Evolutionary conservation across 164 flowering plant genomes (phyloP).

Genomic region (Stephania cephalantha): DNA sequence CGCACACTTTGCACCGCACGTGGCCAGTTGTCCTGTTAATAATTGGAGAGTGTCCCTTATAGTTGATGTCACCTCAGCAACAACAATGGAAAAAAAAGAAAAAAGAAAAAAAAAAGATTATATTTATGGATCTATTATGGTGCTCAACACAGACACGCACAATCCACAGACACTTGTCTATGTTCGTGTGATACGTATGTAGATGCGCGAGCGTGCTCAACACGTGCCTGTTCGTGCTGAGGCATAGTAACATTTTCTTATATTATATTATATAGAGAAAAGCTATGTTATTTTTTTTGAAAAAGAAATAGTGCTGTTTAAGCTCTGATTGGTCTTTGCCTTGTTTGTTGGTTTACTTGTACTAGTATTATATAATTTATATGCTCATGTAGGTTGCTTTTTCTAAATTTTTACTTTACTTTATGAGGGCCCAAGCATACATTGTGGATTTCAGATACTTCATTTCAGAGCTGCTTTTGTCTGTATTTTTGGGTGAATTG

Average conservation of each 20-base stretch:
- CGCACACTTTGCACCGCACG: neutral
- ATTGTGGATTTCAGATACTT: slow-evolving; percentile 4
- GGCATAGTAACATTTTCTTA: too few relatives aligned
- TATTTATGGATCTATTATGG: too few relatives aligned
- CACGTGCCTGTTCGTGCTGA: too few relatives aligned
- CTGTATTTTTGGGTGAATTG: neutral
- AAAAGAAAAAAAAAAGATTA: too few relatives aligned
- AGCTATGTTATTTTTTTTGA: neutral
- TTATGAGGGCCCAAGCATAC: neutral
- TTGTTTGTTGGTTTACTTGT: neutral
- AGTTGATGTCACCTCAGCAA: neutral
- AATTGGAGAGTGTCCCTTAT: neutral
- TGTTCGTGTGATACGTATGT: too few relatives aligned
- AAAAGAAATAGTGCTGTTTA: neutral
- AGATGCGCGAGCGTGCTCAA: too few relatives aligned
- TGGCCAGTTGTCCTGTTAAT: slow-evolving; percentile 3
- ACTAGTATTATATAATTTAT: neutral
- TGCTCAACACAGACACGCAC: too few relatives aligned
- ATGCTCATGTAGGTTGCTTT: neutral
- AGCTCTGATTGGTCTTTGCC: neutral
- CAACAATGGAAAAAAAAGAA: too few relatives aligned
- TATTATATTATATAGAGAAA: too few relatives aligned
- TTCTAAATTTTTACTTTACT: neutral
- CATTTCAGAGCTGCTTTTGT: neutral
- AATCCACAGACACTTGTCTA: too few relatives aligned